Evolutionary conservation across 768 basidiomycete species (phyloP), one percentile per base, ranked within the genome.

Genomic region (Boletellus emodensis): DNA sequence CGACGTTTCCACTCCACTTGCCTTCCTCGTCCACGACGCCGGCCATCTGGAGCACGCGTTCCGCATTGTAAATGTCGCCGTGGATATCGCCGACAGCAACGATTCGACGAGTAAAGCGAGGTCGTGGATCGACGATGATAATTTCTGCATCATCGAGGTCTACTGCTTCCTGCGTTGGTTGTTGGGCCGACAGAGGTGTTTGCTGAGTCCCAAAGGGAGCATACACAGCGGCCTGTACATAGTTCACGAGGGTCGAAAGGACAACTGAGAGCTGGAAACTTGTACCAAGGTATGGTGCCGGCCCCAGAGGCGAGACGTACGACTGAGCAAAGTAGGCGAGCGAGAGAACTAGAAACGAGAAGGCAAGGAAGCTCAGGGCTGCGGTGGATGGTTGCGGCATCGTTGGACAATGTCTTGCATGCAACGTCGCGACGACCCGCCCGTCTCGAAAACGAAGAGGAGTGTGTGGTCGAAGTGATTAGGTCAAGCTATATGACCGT

Each of bases 51-150:
- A 98, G 73, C 18, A 97, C 92, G 37, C 74, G 78, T 55, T 78
- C 79, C 11, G 93, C 86, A 64, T 94, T 95, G 0, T 74, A 72
- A 26, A 90, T 61, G 71, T 96, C 93, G 0, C 95, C 94, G 59
- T 98, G 95, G 32, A 98, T 69, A 59, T 98, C 95, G 0, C 93
- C 94, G 0, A 96, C 86, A 11, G 91, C 94, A 0, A 95, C 82
- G 20, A 97, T 87, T 54, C 80, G 81, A 35, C 61, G 62, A 26
- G 60, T 48, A 51, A 69, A 72, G 30, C 61, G 61, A 18, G 69
- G 68, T 33, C 66, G 63, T 26, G 66, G 66, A 41, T 65, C 54
- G 4, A 34, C 40, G 18, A 55, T 24, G 33, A n/a, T 49, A 6
- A 28, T 44, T 44, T 64, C 49, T 8, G 48, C 20, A 34, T 58